A percentile compares a stretch with the other conserved stretches of the same genome.
Evolutionary conservation across 2,329 filamentous ascomycete genomes (phyloP).

Genomic region (Botryotinia convoluta): DNA sequence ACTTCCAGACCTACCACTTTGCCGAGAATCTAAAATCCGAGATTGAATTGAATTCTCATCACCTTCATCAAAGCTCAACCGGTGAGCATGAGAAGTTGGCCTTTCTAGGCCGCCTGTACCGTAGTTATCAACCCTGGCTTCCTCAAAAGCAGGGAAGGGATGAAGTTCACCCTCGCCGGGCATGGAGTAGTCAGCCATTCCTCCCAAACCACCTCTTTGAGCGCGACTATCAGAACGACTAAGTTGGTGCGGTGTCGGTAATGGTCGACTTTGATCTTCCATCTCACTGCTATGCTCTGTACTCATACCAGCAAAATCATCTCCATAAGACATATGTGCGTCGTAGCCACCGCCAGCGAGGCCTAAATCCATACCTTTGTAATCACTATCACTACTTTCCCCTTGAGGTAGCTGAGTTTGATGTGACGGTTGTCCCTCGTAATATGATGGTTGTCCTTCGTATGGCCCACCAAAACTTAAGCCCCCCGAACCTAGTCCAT

Average conservation of each 20-base stretch:
- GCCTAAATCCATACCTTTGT: constrained; percentile 68
- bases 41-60: constrained; percentile 69
- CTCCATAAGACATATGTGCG: constrained; percentile 59
- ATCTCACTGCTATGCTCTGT: constrained; percentile 40
- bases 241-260: constrained; percentile 47
- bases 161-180: constrained; percentile 53
- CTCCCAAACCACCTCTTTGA: constrained; percentile 34
- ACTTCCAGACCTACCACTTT: constrained; percentile 47
- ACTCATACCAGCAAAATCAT: constrained; percentile 39
- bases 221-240: constrained; percentile 35
- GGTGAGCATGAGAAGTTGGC: constrained; percentile 67
- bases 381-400: constrained; percentile 68
- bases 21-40: constrained; percentile 49
- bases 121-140: constrained; percentile 68
- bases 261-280: constrained; percentile 47
- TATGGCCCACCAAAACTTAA: constrained; percentile 47
- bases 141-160: constrained; percentile 52
- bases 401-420: constrained; percentile 37
- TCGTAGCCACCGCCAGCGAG: constrained; percentile 71
- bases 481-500: constrained; percentile 55
- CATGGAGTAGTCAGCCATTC: constrained; percentile 40
- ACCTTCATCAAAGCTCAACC: constrained; percentile 88
- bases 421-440: constrained; percentile 45
- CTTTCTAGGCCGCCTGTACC: constrained; percentile 87
- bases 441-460: constrained; percentile 40